Conservation (phyloP, 1,139 yeast species). For the Candida dubliniensis region DNA sequence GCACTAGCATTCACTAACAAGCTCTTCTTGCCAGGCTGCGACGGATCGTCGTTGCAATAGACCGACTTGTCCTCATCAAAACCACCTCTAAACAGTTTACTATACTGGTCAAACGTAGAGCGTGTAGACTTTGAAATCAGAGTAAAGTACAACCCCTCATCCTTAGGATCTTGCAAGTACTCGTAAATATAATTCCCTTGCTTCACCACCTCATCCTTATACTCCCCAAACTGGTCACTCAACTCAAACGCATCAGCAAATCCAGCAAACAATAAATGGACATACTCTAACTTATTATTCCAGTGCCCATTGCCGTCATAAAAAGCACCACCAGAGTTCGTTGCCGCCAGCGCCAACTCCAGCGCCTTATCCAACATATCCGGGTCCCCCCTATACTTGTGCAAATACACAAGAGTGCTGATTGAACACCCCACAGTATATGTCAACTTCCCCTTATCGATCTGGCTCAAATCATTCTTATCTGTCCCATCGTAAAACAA, state of each 20-base stretch:
- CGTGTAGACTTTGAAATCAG: slow-evolving; percentile 16
- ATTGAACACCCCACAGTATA: slow-evolving; percentile 39
- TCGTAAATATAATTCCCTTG: slow-evolving; percentile 25
- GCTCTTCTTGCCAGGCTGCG: slow-evolving; percentile 14
- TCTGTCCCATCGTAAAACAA: slow-evolving; percentile 35
- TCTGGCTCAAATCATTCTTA: slow-evolving; percentile 17
- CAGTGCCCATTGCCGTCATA: slow-evolving; percentile 21
- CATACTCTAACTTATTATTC: slow-evolving; percentile 27
- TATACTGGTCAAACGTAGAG: slow-evolving; percentile 13
- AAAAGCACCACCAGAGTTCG: slow-evolving; percentile 24
- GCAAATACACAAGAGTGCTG: slow-evolving; percentile 30
- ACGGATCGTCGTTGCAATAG: slow-evolving; percentile 17
- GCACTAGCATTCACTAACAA: slow-evolving; percentile 25
- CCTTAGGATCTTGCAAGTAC: slow-evolving; percentile 25
- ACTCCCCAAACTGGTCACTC: slow-evolving; percentile 14
- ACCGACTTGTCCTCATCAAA: slow-evolving; percentile 4
- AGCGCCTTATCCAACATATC: slow-evolving; percentile 18
- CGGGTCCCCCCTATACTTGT: slow-evolving; percentile 16
- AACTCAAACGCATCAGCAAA: slow-evolving; percentile 22
- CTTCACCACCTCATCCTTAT: slow-evolving; percentile 20
- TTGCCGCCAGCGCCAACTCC: slow-evolving; percentile 19
- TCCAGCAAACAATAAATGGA: slow-evolving; percentile 27
- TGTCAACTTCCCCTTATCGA: slow-evolving; percentile 35
- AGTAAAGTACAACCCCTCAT: slow-evolving; percentile 17
- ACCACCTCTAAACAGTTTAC: slow-evolving; percentile 10